These are phyloP conservation scores for Boletus semigastroideus DNA, from an alignment of 1,284 basidiomycete species.

Conservation along the genomic window DNA sequence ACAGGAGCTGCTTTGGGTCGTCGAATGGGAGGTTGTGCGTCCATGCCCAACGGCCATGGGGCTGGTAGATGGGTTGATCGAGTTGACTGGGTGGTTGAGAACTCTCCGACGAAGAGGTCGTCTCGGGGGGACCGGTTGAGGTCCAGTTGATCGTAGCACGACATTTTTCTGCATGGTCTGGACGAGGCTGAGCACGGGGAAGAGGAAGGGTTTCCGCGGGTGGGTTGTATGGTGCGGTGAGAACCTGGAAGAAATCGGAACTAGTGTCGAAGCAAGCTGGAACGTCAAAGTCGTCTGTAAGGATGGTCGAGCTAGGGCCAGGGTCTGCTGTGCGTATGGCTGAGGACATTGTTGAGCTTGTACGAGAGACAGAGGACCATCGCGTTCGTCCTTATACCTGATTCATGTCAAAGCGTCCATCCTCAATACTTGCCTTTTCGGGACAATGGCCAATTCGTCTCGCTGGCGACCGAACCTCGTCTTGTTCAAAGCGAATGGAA, in stretches of 20 bases:
- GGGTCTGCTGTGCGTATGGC: conserved; percentile 13
- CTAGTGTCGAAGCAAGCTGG: conserved; percentile 23
- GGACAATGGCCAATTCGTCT: conserved; percentile 29
- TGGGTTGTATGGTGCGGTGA: conserved; percentile 30
- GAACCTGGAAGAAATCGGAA: conserved; percentile 32
- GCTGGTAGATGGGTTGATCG: conserved; percentile 33
- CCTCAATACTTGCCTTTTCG: conserved; percentile 35
- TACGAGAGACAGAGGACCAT: conserved; percentile 16
- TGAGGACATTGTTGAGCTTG: conserved; percentile 21
- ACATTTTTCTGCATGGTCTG: conserved; percentile 26
- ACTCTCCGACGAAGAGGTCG: background rate
- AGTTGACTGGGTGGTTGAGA: conserved; percentile 7
- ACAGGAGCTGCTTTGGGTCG: conserved; percentile 29
- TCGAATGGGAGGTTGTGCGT: conserved; percentile 35
- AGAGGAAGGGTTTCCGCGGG: conserved; percentile 2
- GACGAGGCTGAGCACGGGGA: conserved; percentile 16
- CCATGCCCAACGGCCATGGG: conserved; percentile 42
- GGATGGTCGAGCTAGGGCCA: conserved; percentile 17
- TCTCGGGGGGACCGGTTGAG: background rate
- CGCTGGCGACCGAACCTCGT: conserved; percentile 20
- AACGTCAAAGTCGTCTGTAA: conserved; percentile 5
- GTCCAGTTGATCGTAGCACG: conserved; percentile 31
- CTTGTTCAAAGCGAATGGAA: conserved; percentile 9
- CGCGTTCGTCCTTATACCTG: conserved; percentile 27
- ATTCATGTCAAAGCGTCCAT: conserved; percentile 35